Conservation (phyloP, 805 yeast species). For the Tetrapisispora taiwanensis region DNA sequence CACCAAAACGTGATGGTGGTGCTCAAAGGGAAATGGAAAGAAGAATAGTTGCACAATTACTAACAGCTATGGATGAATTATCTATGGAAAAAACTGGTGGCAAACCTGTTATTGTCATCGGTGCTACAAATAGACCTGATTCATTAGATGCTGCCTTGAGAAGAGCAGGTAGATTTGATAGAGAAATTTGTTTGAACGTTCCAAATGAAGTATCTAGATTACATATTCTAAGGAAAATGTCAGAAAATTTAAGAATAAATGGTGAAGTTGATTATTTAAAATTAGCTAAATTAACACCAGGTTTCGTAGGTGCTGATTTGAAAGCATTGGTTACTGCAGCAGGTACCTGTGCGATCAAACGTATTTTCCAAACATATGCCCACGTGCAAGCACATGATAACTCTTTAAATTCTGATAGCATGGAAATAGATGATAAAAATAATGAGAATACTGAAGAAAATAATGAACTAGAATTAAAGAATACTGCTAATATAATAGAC, state of each 20-base stretch:
- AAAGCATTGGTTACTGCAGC: constrained; percentile 92
- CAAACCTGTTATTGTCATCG: constrained; percentile 85
- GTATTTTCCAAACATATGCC: constrained; percentile 60
- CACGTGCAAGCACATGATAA: constrained; percentile 15
- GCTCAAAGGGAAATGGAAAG: constrained; percentile 98
- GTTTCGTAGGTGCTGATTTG: constrained; percentile 95
- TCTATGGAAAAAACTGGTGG: constrained; percentile 83
- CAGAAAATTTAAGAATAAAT: constrained; percentile 51
- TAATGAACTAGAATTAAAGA: constrained; percentile 17
- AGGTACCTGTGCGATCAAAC: constrained; percentile 84
- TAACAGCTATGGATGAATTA: constrained; percentile 90
- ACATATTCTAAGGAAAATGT: constrained; percentile 67
- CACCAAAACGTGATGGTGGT: constrained; percentile 90
- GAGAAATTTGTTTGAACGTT: constrained; percentile 90
- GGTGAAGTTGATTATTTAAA: constrained; percentile 60
- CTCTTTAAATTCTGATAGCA: constrained; percentile 9
- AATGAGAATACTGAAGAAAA: constrained; percentile 1
- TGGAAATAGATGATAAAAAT: constrained; percentile 22
- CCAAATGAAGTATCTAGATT: constrained; percentile 80
- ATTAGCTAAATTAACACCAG: constrained; percentile 89
- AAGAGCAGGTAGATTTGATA: constrained; percentile 93
- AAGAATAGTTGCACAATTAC: constrained; percentile 87
- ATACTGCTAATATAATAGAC: constrained; percentile 27
- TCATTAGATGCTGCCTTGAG: constrained; percentile 88
- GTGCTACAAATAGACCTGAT: constrained; percentile 96